Base-by-base conservation (phyloP, 768 basidiomycete genomes). In the Agaricus bisporus region DNA sequence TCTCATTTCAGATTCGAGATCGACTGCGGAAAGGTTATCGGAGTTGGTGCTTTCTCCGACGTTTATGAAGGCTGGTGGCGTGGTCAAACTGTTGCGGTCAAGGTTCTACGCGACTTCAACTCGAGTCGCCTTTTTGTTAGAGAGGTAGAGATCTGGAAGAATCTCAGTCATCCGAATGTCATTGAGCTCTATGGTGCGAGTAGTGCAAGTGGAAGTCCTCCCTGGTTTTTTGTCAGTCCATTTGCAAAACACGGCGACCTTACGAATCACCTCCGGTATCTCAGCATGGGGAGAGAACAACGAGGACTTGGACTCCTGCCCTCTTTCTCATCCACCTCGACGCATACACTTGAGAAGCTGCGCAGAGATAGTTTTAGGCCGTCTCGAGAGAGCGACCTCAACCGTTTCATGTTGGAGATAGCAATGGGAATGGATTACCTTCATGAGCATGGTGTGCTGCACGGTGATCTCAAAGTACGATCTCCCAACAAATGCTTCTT, bases 361-460 rank as follows among this genome's bases (percentile, higher is more conserved):
- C 46, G 41, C 4, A 54, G 46, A 41, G 53, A 48, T 25, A 38
- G 45, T 15, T 35, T 22, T 14, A 48, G 47, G 22, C 41, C 41
- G 11, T 48, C 53, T 14, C 41, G 46, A 22, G 65, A 74, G 26
- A 70, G 72, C 45, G 79, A 86, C 56, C 63, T 80, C 43, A 70
- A 82, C 59, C 73, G 77, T 56, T 82, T 81, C 68, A 82, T 91
- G 68, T 70, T 83, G 56, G 85, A 91, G 68, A 83, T 92, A 56
- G 83, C 88, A n/a, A 79, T 79, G 63, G 91, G 91, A 2, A 91
- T 94, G 89, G 76, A 81, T 49, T 91, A 92, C 62, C 67, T 94
- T 49, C 91, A 94, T 62, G 64, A 66, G 2, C 67, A 79, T 54
- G 83, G 78, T 0, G 79, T 92, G 11, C 61, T 89, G 52, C 91